Conservation (phyloP, 306 rosid genomes). For the Cercis canadensis region DNA sequence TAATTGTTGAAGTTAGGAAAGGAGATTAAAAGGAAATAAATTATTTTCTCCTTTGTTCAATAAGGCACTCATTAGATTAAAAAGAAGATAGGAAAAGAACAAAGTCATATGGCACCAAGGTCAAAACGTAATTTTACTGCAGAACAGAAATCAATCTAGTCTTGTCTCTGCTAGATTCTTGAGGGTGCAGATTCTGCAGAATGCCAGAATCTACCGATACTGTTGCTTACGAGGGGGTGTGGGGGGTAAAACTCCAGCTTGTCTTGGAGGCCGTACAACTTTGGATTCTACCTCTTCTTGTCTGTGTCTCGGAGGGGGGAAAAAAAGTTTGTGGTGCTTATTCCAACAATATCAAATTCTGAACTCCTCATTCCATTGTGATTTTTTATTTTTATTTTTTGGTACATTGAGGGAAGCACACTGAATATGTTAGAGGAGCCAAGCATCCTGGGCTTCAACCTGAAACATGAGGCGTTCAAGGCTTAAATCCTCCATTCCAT, state of each 20-base stretch:
- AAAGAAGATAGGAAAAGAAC: neutral
- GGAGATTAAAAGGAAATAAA: neutral
- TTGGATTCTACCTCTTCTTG: constrained; percentile 27
- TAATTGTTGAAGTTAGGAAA: neutral
- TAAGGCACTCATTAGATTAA: neutral
- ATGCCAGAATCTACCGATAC: constrained; percentile 42
- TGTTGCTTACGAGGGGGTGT: constrained; percentile 20
- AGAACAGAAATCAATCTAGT: constrained; percentile 39
- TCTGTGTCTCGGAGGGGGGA: constrained; percentile 6
- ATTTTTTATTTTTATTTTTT: no score
- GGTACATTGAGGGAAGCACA: no score
- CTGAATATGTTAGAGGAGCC: no score
- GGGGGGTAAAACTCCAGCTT: constrained; percentile 34
- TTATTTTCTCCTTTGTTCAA: neutral
- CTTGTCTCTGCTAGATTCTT: constrained; percentile 39
- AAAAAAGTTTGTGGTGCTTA: constrained; percentile 22
- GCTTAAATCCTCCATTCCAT: neutral
- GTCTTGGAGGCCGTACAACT: constrained; percentile 37
- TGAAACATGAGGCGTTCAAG: no score
- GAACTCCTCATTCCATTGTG: no score
- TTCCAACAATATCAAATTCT: constrained; percentile 23
- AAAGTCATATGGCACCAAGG: neutral
- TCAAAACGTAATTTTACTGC: constrained; percentile 29
- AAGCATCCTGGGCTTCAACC: no score
- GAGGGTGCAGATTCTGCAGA: constrained; percentile 27